These are phyloP conservation scores for Fusarium oxysporum DNA, from an alignment of 2,329 filamentous ascomycete species.

Conservation along the genomic window DNA sequence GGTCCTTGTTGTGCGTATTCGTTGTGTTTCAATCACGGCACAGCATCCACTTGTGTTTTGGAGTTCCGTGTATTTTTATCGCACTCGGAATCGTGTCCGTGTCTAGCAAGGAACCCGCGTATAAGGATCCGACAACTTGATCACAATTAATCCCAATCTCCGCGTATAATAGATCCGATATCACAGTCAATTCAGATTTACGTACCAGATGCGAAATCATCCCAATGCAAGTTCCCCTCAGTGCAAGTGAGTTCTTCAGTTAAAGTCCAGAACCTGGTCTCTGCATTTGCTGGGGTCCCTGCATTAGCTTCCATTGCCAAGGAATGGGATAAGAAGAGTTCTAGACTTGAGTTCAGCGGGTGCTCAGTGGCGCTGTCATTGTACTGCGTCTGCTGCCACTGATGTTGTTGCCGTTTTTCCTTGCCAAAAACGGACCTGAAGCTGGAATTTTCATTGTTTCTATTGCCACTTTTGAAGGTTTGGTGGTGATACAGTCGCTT, in stretches of 20 bases:
- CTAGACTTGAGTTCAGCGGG: slow-evolving; percentile 24
- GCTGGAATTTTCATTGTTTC: not conserved
- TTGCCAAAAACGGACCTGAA: slow-evolving; percentile 1
- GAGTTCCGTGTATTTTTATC: slow-evolving; percentile 14
- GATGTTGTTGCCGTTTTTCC: slow-evolving; percentile 2
- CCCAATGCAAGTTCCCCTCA: not conserved
- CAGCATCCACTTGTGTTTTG: slow-evolving; percentile 21
- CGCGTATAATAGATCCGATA: slow-evolving; percentile 14
- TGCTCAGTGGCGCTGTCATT: slow-evolving; percentile 21
- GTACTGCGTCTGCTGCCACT: not conserved
- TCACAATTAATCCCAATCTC: slow-evolving; percentile 17
- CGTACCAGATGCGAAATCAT: slow-evolving; percentile 8
- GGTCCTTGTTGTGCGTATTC: slow-evolving; percentile 14
- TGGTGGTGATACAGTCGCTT: slow-evolving; percentile 1
- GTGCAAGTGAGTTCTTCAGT: not conserved
- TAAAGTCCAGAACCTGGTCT: slow-evolving; percentile 29
- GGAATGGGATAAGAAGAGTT: slow-evolving; percentile 18
- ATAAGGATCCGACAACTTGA: not conserved
- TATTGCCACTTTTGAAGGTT: slow-evolving; percentile 8
- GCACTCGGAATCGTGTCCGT: slow-evolving; percentile 24
- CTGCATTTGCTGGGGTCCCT: slow-evolving; percentile 31
- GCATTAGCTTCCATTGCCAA: slow-evolving; percentile 31
- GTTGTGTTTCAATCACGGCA: slow-evolving; percentile 20
- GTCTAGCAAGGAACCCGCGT: slow-evolving; percentile 20
- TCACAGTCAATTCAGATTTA: not conserved